Base-by-base conservation (phyloP, 2,329 filamentous ascomycete genomes). In the Fusarium duplospermum region DNA sequence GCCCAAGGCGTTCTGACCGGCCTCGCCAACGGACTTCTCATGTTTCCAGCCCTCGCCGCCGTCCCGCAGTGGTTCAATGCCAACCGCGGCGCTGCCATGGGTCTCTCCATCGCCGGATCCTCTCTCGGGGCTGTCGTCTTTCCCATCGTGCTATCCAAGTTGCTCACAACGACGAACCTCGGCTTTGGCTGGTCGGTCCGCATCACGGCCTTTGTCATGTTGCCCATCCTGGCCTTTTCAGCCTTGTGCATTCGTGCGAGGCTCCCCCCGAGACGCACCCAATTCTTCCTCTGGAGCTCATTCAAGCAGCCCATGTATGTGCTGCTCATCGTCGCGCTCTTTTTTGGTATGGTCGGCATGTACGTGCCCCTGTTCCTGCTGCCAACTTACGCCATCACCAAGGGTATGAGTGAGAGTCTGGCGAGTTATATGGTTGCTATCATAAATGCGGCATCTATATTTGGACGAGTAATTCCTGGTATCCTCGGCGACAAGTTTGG, bases 391-490 rank as follows among this genome's bases (percentile, higher is more conserved):
- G 91, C 89, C 14, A 84, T 89, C 9, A 79, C 84, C 0, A 82
- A 83, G 2, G 84, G 85, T 3, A 88, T 93, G 73, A 86, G 88
- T 2, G 82, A 84, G 6, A 84, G 87, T 2, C 81, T 93, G 1
- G 89, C 89, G 1, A 92, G 90, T 74, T 93, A 93, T 78, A 85
- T 93, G 40, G 83, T 94, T 9, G 87, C 92, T 3, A 90, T 94
- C 73, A 84, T 93, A 76, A 93, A 93, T 78, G 89, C 86, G 0
- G 88, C 90, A 10, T 91, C 88, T 1, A 86, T 87, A 1, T 85
- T 89, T 50, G 90, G 90, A 3, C 87, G 90, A 40, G 85, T 91
- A 61, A 81, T 89, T 6, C 89, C 90, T 0, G 89, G 89, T 20
- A 82, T 90, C 45, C 75, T 92, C 42, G 89, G 88, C 0, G 90